Percentiles rank a stretch among this genome's conserved stretches.
These are phyloP conservation scores for Lodderomyces beijingensis DNA, from an alignment of 1,139 yeast genomes.

Conservation along the genomic window DNA sequence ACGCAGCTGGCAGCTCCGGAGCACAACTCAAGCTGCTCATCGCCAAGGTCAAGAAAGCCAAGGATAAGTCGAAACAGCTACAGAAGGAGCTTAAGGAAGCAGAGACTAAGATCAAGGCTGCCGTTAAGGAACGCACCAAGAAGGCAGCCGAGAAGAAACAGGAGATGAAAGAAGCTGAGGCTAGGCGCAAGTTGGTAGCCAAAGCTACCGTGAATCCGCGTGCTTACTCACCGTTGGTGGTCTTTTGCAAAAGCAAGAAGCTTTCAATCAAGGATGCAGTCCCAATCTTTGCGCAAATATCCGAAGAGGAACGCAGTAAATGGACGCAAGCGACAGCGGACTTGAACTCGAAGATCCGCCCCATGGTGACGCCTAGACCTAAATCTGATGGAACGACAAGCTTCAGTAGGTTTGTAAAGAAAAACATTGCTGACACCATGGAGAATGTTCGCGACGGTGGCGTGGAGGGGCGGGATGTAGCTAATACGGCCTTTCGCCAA, in stretches of 20 bases:
- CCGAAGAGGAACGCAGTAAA: slow-evolving; percentile 24
- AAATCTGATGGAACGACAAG: slow-evolving; percentile 31
- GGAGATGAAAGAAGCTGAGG: not conserved
- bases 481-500: too few relatives aligned
- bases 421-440: too few relatives aligned
- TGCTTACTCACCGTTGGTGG: slow-evolving; percentile 3
- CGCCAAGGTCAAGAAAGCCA: not conserved
- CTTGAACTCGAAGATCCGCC: slow-evolving; percentile 23
- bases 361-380: slow-evolving; percentile 32
- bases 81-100: not conserved
- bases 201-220: slow-evolving; percentile 9
- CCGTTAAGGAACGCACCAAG: not conserved
- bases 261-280: slow-evolving; percentile 8
- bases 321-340: slow-evolving; percentile 23
- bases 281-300: slow-evolving; percentile 10
- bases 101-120: too few relatives aligned
- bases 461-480: too few relatives aligned
- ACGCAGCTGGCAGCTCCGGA: too few relatives aligned
- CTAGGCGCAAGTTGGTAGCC: slow-evolving; percentile 3
- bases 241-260: slow-evolving; percentile 16
- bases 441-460: too few relatives aligned
- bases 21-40: slow-evolving; percentile 1
- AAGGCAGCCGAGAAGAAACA: not conserved
- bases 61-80: not conserved
- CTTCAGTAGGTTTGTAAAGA: slow-evolving; percentile 30